phyloP scores from a whole-genome alignment of 306 rosid species.

The Spatholobus suberectus region DNA sequence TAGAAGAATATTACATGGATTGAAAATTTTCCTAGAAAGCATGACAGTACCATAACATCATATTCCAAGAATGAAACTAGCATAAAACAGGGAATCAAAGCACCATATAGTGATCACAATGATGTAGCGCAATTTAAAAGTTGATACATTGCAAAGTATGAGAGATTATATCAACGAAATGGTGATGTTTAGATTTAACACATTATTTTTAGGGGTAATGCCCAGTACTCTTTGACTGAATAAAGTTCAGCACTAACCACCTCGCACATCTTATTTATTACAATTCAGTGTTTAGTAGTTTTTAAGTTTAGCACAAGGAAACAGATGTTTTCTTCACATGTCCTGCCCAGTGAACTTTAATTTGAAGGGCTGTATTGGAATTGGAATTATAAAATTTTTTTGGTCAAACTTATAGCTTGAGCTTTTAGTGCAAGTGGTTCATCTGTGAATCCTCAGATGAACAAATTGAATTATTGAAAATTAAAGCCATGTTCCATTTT shows the following conservation, averaged over 20 bases:
- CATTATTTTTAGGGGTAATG: background rate
- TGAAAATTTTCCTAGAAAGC: constrained; percentile 25
- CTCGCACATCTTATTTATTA: constrained; percentile 9
- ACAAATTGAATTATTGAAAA: background rate
- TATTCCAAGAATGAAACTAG: constrained; percentile 19
- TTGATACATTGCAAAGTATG: background rate
- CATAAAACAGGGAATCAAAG: background rate
- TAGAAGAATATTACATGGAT: constrained; percentile 32
- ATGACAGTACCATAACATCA: constrained; percentile 23
- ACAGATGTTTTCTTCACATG: background rate
- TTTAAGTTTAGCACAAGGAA: constrained; percentile 2
- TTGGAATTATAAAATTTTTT: too few relatives aligned
- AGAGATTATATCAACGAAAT: background rate
- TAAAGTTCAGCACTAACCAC: background rate
- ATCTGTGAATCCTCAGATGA: background rate
- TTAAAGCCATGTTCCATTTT: background rate
- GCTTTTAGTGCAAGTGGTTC: background rate
- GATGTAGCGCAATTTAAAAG: constrained; percentile 1
- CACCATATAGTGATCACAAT: constrained; percentile 26
- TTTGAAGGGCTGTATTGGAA: too few relatives aligned
- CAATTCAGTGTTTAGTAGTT: background rate
- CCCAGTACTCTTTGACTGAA: background rate
- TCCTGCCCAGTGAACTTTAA: background rate
- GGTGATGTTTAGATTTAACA: background rate
- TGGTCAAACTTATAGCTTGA: too few relatives aligned